phyloP scores from a whole-genome alignment of 768 basidiomycete species.

The Suillus clintonianus region DNA sequence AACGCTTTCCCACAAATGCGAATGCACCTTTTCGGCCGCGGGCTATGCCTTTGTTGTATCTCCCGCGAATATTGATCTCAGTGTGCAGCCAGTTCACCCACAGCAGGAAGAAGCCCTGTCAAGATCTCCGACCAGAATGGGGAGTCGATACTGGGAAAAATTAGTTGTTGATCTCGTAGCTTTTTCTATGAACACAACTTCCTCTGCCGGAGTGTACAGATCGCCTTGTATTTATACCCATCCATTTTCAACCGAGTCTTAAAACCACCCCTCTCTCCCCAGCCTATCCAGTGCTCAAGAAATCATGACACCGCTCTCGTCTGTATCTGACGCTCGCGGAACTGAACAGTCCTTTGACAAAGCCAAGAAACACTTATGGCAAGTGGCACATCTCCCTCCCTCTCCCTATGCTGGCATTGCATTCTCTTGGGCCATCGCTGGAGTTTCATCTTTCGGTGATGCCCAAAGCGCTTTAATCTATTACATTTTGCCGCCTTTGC shows the following conservation, averaged over 20 bases:
- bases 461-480: constrained; percentile 1
- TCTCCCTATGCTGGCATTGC: constrained; percentile 5
- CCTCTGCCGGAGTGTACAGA: constrained; percentile 27
- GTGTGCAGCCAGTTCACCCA: constrained; percentile 22
- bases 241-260: constrained; percentile 22
- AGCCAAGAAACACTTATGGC: constrained; percentile 37
- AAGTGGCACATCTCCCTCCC: constrained; percentile 19
- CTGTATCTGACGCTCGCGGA: constrained; percentile 14
- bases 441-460: not conserved
- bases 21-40: constrained; percentile 29
- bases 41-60: constrained; percentile 34
- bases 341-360: constrained; percentile 36
- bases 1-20: constrained; percentile 34
- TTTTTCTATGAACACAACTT: constrained; percentile 42
- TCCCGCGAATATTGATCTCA: constrained; percentile 41
- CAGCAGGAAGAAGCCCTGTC: constrained; percentile 28
- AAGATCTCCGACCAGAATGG: constrained; percentile 40
- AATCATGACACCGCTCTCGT: constrained; percentile 26
- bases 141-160: constrained; percentile 37
- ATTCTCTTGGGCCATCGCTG: constrained; percentile 1
- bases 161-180: constrained; percentile 39
- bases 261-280: constrained; percentile 23
- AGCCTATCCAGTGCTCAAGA: constrained; percentile 15
- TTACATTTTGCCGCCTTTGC: constrained; percentile 7
- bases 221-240: constrained; percentile 29